Percentiles rank a stretch among this genome's conserved stretches.
These are phyloP conservation scores for Sphaerobolus stellatus DNA, from an alignment of 1,284 basidiomycete species.

Conservation along the genomic window DNA sequence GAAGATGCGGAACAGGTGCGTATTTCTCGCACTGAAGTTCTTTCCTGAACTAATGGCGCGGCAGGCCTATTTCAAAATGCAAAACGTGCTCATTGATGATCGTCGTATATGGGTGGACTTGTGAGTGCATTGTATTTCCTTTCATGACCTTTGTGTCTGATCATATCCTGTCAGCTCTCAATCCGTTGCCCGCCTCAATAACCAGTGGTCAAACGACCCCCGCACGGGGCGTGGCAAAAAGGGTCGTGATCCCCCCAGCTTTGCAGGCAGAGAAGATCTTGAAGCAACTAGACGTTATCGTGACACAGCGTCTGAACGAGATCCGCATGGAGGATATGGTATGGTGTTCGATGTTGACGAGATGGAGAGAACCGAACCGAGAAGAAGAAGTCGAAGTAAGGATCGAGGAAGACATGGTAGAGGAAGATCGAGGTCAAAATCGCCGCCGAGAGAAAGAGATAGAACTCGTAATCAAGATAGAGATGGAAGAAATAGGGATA, in stretches of 20 bases:
- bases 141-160: constrained; percentile 5
- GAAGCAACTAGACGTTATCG: constrained; percentile 69
- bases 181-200: constrained; percentile 80
- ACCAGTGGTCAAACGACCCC: constrained; percentile 72
- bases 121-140: constrained; percentile 42
- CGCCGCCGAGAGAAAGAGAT: constrained; percentile 2
- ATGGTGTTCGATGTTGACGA: constrained; percentile 73
- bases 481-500: neutral
- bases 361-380: constrained; percentile 20
- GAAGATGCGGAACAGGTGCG: constrained; percentile 89
- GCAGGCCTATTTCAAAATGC: constrained; percentile 99
- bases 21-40: neutral
- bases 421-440: constrained; percentile 9
- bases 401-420: neutral
- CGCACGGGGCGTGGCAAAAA: constrained; percentile 47
- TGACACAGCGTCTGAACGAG: constrained; percentile 37
- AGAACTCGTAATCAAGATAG: no score
- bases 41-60: neutral
- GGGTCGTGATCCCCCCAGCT: constrained; percentile 44
- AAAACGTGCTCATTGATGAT: constrained; percentile 98
- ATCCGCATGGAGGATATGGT: constrained; percentile 46
- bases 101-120: constrained; percentile 99
- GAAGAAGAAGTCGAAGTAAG: constrained; percentile 25
- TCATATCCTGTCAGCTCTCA: constrained; percentile 62
- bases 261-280: constrained; percentile 69